Conservation (phyloP, 208 protist species). For the Naegleria lovaniensis region DNA sequence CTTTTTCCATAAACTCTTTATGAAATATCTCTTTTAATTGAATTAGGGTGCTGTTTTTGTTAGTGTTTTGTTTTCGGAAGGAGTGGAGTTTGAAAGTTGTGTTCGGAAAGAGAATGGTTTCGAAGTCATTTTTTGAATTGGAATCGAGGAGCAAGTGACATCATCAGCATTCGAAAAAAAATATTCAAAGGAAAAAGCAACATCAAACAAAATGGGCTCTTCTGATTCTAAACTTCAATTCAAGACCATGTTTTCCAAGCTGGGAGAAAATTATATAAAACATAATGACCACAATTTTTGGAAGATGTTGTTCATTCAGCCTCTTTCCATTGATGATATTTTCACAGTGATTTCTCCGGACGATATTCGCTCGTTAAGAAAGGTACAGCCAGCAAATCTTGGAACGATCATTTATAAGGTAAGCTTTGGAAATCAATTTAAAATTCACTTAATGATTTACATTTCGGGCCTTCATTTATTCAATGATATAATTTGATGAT, state of each 20-base stretch:
- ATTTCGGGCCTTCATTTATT: background rate
- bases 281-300: slow-evolving; percentile 19
- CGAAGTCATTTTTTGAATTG: background rate
- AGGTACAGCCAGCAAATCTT: background rate
- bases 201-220: background rate
- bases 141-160: too few relatives aligned
- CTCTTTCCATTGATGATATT: background rate
- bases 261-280: background rate
- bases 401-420: background rate
- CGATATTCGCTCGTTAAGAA: background rate
- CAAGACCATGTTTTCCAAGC: background rate
- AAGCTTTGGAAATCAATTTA: background rate
- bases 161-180: too few relatives aligned
- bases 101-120: background rate
- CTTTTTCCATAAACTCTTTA: background rate
- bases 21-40: background rate
- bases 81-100: background rate
- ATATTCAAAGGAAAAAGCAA: background rate
- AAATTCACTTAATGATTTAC: background rate
- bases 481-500: background rate
- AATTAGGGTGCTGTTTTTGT: background rate
- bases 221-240: background rate
- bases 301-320: background rate
- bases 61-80: background rate
- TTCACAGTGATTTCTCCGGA: background rate